Evolutionary conservation across 2,329 filamentous ascomycete genomes (phyloP).

Genomic region (Stylonectria norvegica): DNA sequence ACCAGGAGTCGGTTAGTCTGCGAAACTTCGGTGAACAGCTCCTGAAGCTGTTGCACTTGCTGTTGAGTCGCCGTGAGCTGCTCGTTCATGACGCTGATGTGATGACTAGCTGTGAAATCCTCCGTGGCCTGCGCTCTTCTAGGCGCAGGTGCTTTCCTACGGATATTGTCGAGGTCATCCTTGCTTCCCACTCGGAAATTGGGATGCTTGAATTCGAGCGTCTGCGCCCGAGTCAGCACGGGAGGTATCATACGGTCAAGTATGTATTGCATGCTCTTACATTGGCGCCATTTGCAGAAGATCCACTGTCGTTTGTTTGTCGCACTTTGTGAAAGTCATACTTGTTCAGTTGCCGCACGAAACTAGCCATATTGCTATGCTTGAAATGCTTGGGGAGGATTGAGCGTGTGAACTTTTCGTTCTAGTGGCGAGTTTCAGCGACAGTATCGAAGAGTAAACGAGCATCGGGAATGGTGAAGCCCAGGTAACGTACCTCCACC

Average conservation of each 20-base stretch:
- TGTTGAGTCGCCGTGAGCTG: constrained; percentile 88
- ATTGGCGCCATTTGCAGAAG: constrained; percentile 35
- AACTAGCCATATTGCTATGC: constrained; percentile 97
- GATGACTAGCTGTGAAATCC: constrained; percentile 78
- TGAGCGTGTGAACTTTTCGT: constrained; percentile 96
- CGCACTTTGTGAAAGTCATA: constrained; percentile 99
- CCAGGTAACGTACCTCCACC: constrained; percentile 66
- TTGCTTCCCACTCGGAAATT: constrained; percentile 96
- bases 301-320: constrained; percentile 37
- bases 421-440: constrained; percentile 52
- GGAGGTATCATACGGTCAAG: neutral
- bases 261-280: constrained; percentile 22
- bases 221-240: constrained; percentile 38
- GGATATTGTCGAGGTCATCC: constrained; percentile 93
- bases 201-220: constrained; percentile 85
- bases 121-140: constrained; percentile 66
- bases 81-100: constrained; percentile 84
- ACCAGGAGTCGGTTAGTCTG: constrained; percentile 61
- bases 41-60: constrained; percentile 83
- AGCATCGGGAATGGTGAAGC: constrained; percentile 3
- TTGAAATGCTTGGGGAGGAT: constrained; percentile 99
- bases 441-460: constrained; percentile 4
- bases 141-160: constrained; percentile 88
- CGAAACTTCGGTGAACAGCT: constrained; percentile 75
- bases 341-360: constrained; percentile 93